Percentiles rank a stretch among this genome's conserved stretches.
These are phyloP conservation scores for Chernovozyma aurita DNA, from an alignment of 1,139 yeast genomes.

Conservation along the genomic window DNA sequence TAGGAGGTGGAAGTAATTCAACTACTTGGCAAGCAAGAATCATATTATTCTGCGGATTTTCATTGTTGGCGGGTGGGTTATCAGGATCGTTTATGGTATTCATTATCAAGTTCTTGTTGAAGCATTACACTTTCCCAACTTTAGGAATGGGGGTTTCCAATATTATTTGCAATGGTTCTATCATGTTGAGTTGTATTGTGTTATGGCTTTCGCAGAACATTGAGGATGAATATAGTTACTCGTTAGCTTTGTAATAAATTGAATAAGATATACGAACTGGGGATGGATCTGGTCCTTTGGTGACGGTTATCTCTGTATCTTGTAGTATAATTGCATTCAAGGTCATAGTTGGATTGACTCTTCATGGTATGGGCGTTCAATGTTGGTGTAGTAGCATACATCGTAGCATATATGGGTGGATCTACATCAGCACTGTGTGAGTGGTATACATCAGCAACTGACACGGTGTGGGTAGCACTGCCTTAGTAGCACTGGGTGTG, in stretches of 20 bases:
- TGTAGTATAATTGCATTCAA: too few species aligned
- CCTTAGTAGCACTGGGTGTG: too few species aligned
- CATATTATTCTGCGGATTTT: constrained; percentile 85
- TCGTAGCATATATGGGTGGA: too few species aligned
- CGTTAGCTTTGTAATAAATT: constrained; percentile 61
- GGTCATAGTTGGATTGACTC: too few species aligned
- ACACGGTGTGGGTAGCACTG: too few species aligned
- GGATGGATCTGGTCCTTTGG: too few species aligned
- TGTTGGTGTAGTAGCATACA: too few species aligned
- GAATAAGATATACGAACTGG: not conserved
- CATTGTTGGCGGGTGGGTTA: constrained; percentile 88
- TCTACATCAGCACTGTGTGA: too few species aligned
- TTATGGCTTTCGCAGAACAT: constrained; percentile 93
- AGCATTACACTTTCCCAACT: constrained; percentile 79
- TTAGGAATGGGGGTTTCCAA: constrained; percentile 93
- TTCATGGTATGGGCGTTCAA: too few species aligned
- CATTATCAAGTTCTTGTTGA: constrained; percentile 76
- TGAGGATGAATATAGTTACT: constrained; percentile 92
- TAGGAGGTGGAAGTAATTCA: constrained; percentile 42
- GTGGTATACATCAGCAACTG: too few species aligned
- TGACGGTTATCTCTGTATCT: too few species aligned
- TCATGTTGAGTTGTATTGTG: constrained; percentile 82
- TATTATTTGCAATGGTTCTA: constrained; percentile 71
- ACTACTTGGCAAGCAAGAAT: constrained; percentile 94
- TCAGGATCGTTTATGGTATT: constrained; percentile 90